Evolutionary conservation across 2,329 filamentous ascomycete genomes (phyloP), one percentile per base, ranked within the genome.

Genomic region (Hymenoscyphus repandus): DNA sequence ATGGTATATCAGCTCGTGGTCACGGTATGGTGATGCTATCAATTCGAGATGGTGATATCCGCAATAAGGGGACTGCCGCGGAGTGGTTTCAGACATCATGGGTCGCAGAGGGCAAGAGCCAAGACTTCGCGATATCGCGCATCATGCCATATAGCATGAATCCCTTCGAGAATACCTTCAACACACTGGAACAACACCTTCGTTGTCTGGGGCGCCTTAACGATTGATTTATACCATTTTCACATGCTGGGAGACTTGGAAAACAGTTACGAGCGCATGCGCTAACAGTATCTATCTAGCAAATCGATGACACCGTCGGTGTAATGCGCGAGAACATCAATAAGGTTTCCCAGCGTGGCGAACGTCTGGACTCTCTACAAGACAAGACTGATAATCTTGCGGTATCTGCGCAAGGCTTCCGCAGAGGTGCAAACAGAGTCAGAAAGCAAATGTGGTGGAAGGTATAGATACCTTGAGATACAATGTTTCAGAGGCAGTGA

Each of bases 371-470:
- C 70, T 84, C 85, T 45, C 82, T 96, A 55, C 88, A 95, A 74
- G 87, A 93, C 71, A 95, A 96, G 80, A 96, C 88, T 59, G 85
- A 96, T 75, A 95, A 95, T 73, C 80, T 99, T 61, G 91, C 91
- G 54, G 83, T 86, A 57, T 96, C 91, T 33, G 92, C 93, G 53
- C 90, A 96, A 71, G 90, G 90, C 57, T 99, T 99, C 82, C 89
- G 91, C 66, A 86, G 91, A 61, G 92, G 93, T 59, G 93, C 95
- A 72, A 99, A 97, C 78, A 80, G 90, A 64, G 92, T 99, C 63
- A 85, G 93, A 71, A 92, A 49, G 46, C 85, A 95, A 73, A 97
- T 97, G 92, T 97, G 92, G 92, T 97, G 91, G 92, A 97, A 97
- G 42, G 20, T 42, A 11, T 7, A 4, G 31, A 30, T 15, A 31